Evolutionary conservation across 1,284 basidiomycete genomes (phyloP).

Genomic region (Trichosporon inkin): DNA sequence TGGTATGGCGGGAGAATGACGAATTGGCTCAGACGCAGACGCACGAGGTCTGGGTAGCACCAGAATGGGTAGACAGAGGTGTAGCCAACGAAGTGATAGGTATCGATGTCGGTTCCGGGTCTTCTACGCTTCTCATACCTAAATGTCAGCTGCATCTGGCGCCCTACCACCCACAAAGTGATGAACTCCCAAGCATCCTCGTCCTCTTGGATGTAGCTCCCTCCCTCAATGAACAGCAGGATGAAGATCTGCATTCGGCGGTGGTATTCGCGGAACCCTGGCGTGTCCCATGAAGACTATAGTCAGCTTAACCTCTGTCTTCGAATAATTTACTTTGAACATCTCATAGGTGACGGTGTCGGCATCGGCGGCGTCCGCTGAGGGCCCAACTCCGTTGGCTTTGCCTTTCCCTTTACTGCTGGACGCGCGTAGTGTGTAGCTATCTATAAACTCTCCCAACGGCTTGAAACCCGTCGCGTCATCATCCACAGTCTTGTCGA

Average conservation of each 20-base stretch:
- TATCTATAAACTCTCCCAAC: slow-evolving; percentile 67
- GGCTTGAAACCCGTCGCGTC: slow-evolving; percentile 74
- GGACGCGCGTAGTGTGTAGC: slow-evolving; percentile 60
- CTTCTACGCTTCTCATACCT: slow-evolving; percentile 73
- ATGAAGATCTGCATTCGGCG: slow-evolving; percentile 93
- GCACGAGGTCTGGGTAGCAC: slow-evolving; percentile 80
- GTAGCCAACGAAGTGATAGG: slow-evolving; percentile 89
- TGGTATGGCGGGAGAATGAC: slow-evolving; percentile 90
- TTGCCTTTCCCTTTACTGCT: slow-evolving; percentile 57
- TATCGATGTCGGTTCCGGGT: slow-evolving; percentile 45
- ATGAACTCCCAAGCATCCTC: slow-evolving; percentile 86
- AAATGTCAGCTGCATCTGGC: slow-evolving; percentile 50
- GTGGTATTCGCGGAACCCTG: slow-evolving; percentile 89
- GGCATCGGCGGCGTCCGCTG: slow-evolving; percentile 56
- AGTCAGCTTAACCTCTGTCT: background rate
- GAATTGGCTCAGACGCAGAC: slow-evolving; percentile 87
- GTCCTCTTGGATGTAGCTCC: slow-evolving; percentile 83
- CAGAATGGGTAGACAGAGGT: slow-evolving; percentile 90
- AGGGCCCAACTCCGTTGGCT: slow-evolving; percentile 38
- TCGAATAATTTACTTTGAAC: slow-evolving; percentile 64
- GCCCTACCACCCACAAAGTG: slow-evolving; percentile 59
- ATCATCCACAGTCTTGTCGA: slow-evolving; percentile 64
- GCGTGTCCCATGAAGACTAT: slow-evolving; percentile 76
- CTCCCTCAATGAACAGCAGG: slow-evolving; percentile 89
- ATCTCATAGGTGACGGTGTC: slow-evolving; percentile 71